Evolutionary conservation across 2,329 filamentous ascomycete species (phyloP).

Genomic region (Neophaeococcomyces aloes): DNA sequence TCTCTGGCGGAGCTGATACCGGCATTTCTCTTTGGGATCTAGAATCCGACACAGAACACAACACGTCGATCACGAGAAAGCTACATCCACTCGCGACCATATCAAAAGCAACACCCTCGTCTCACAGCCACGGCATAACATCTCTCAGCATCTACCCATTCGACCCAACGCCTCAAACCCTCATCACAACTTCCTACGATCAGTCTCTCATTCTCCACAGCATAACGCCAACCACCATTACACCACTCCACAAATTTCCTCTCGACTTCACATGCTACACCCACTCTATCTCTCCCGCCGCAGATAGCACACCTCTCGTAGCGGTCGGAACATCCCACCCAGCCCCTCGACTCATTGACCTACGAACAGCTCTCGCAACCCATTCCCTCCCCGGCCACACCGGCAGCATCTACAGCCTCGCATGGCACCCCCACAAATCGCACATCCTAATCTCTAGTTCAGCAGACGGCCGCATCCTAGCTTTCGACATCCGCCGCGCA

Average conservation of each 20-base stretch:
- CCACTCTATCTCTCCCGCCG: conserved; percentile 60
- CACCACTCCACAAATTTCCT: conserved; percentile 35
- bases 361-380: conserved; percentile 67
- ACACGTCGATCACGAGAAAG: conserved; percentile 40
- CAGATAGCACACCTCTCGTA: conserved; percentile 61
- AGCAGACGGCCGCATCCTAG: conserved; percentile 68
- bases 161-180: conserved; percentile 36
- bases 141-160: conserved; percentile 40
- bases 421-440: conserved; percentile 58
- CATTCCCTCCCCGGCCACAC: conserved; percentile 60
- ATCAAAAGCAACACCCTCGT: conserved; percentile 19
- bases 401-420: conserved; percentile 55
- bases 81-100: conserved; percentile 12
- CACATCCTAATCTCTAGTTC: conserved; percentile 74
- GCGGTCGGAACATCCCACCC: conserved; percentile 83
- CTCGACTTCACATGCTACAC: conserved; percentile 41
- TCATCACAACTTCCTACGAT: conserved; percentile 37
- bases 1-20: conserved; percentile 78
- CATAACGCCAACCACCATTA: conserved; percentile 30
- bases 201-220: conserved; percentile 36
- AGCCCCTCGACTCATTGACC: conserved; percentile 71
- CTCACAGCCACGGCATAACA: conserved; percentile 37
- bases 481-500: conserved; percentile 80
- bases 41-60: conserved; percentile 34
- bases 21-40: conserved; percentile 82